Base-by-base conservation (phyloP, 1,284 basidiomycete genomes). In the Pseudozyma sp. region DNA sequence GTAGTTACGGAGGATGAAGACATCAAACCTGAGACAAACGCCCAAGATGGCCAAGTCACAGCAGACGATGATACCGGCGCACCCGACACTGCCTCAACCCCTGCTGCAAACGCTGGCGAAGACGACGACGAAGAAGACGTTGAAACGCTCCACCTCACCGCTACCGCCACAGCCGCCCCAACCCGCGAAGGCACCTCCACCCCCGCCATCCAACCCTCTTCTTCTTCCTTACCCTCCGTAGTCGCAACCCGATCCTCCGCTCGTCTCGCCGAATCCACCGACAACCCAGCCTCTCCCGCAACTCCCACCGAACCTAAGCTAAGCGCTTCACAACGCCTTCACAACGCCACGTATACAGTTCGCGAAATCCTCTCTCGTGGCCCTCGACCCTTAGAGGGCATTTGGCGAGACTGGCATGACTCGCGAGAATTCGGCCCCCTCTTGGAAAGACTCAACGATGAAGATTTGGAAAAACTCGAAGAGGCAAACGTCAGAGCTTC, bases 391-490 rank as follows among this genome's bases (percentile, higher is more conserved):
- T 86, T 98, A 50, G 90, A 90, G 82, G 93, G 93, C 61, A 92
- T 95, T 1, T 99, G 95, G 94, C 87, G 95, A 53, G 96, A 98
- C 83, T 98, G 94, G 93, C 89, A 89, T 55, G 96, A 98, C 82
- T 90, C 92, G 38, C 92, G 93, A 82, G 93, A 95, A 85, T 97
- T 93, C 85, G 90, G 90, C 67, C 97, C 96, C n/a, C 87, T 91
- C 51, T 91, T 97, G 82, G 91, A 97, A 84, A 90, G 92, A 62
- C 85, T 98, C 64, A 92, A 88, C 12, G 90, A 91, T 31, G 96
- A 97, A 84, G 97, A 99, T 85, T 91, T 97, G 65, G 95, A 96
- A 85, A 89, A 79, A 61, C 53, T 78, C 47, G 81, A 82, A 51
- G 75, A 78, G 56, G 76, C 74, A 13, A 76, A 79, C 18, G 62